These are phyloP conservation scores for Haplosporangium gracile DNA, from an alignment of 192 early-diverging fungal genomes.

Conservation along the genomic window DNA sequence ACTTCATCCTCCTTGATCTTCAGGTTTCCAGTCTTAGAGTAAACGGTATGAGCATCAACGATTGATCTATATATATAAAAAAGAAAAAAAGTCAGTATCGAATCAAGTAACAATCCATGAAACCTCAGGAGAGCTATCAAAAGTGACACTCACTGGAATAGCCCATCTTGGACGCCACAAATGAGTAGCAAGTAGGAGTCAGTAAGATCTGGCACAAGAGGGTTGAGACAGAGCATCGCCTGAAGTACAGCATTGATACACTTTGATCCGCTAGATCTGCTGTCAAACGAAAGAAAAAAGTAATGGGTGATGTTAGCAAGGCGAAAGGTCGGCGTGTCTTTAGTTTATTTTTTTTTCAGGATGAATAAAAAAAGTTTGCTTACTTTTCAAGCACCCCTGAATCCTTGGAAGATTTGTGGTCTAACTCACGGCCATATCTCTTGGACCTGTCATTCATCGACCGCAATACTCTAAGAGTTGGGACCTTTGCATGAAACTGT, in stretches of 20 bases:
- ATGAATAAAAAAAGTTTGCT: not conserved
- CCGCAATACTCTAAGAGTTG: constrained; percentile 20
- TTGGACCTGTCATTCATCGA: constrained; percentile 14
- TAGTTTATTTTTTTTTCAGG: not conserved
- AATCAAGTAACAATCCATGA: not conserved
- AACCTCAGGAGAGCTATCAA: not conserved
- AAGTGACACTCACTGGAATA: constrained; percentile 15
- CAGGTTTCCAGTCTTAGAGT: not conserved
- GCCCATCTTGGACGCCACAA: not conserved
- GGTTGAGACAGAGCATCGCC: constrained; percentile 22
- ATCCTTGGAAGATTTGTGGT: constrained; percentile 2
- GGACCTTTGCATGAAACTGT: constrained; percentile 25
- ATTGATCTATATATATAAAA: not conserved
- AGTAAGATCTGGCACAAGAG: constrained; percentile 8
- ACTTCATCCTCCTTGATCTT: constrained; percentile 21
- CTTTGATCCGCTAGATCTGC: constrained; percentile 7
- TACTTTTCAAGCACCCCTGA: not conserved
- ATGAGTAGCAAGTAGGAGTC: constrained; percentile 10
- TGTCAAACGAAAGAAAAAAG: not conserved
- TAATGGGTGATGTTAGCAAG: not conserved
- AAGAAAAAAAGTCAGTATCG: not conserved
- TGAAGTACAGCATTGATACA: constrained; percentile 30
- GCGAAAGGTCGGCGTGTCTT: not conserved
- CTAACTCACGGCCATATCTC: constrained; percentile 32
- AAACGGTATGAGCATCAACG: not conserved